Conservation (phyloP, 495 filamentous ascomycete species). For the Massariosphaeria phaeospora region DNA sequence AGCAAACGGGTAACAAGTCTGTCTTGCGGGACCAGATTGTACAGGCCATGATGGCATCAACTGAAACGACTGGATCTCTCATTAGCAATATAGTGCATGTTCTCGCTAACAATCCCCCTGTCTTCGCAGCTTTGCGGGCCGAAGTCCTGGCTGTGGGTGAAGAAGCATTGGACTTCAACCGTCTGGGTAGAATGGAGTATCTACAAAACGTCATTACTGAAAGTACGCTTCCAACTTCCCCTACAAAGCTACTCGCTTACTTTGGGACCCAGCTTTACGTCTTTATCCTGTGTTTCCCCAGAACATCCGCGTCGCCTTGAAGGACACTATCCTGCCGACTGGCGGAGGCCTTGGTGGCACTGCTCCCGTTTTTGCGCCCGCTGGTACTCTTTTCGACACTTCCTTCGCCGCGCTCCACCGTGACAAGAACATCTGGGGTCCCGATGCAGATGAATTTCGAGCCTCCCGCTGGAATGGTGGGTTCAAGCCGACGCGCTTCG, state of each 20-base stretch:
- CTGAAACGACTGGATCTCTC: neutral
- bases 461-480: neutral
- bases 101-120: neutral
- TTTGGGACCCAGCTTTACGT: neutral
- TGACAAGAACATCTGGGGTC: neutral
- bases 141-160: neutral
- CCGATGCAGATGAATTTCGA: neutral
- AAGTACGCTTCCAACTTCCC: neutral
- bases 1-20: neutral
- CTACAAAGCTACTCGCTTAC: neutral
- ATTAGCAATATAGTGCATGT: neutral
- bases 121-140: neutral
- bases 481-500: neutral
- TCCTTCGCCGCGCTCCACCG: slow-evolving; percentile 1
- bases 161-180: neutral
- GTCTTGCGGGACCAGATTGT: neutral
- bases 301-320: neutral
- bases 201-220: slow-evolving; percentile 4
- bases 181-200: neutral
- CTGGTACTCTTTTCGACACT: neutral
- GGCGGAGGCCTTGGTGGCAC: neutral
- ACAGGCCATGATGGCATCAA: slow-evolving; percentile 6
- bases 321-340: neutral
- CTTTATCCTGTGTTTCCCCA: slow-evolving; percentile 6
- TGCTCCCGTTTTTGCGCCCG: neutral